These are phyloP conservation scores for Neonectria faginata DNA, from an alignment of 2,329 filamentous ascomycete species.

Conservation along the genomic window DNA sequence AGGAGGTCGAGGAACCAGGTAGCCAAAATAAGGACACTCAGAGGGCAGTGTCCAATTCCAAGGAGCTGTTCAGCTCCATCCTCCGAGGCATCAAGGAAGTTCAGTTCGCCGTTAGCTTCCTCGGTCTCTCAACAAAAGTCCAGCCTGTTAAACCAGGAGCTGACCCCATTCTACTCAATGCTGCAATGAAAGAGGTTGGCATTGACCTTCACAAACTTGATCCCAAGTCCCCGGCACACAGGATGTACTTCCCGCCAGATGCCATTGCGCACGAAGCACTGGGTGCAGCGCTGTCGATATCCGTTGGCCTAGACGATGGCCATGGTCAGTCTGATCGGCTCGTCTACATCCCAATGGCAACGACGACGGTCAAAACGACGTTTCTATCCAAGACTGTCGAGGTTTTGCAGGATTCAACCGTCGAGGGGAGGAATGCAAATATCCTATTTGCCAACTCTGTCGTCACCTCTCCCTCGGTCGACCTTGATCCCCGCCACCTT, in stretches of 20 bases:
- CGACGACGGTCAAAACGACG: conserved; percentile 93
- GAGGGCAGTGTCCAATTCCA: conserved; percentile 89
- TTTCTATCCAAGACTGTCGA: conserved; percentile 94
- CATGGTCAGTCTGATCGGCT: conserved; percentile 86
- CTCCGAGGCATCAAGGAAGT: conserved; percentile 95
- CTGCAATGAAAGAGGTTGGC: conserved; percentile 96
- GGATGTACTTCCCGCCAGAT: conserved; percentile 96
- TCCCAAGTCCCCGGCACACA: conserved; percentile 90
- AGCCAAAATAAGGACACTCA: conserved; percentile 76
- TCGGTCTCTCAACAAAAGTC: conserved; percentile 86
- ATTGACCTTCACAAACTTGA: conserved; percentile 93
- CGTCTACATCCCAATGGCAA: conserved; percentile 96
- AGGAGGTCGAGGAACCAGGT: conserved; percentile 78
- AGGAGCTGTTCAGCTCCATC: conserved; percentile 90
- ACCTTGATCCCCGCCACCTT: conserved; percentile 91
- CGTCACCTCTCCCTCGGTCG: conserved; percentile 93
- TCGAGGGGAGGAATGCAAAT: conserved; percentile 91
- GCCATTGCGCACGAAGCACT: conserved; percentile 96
- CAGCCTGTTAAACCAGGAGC: conserved; percentile 74
- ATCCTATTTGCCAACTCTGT: conserved; percentile 97
- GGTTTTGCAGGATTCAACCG: conserved; percentile 75
- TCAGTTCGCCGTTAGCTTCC: conserved; percentile 92
- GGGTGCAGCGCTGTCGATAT: conserved; percentile 90
- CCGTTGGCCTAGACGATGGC: conserved; percentile 91
- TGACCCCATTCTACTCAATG: conserved; percentile 82